Base-by-base conservation (phyloP, 2,329 filamentous ascomycete genomes). In the Aureobasidium sp. region DNA sequence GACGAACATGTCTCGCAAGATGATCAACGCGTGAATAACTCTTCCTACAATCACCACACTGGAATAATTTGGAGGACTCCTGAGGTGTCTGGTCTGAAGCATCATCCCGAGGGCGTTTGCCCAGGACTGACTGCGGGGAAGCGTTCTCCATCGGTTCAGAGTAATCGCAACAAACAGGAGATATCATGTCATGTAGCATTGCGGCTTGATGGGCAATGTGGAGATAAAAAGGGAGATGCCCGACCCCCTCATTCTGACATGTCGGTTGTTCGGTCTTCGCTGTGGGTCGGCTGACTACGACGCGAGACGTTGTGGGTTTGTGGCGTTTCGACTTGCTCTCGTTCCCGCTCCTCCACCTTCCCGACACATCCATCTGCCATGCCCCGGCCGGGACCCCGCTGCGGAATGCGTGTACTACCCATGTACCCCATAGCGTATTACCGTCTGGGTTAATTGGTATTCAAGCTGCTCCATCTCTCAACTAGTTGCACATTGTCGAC, bases 1-100 rank as follows among this genome's bases (percentile, higher is more conserved):
- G 79, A 65, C 81, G 77, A 46, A 82, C 79, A 71, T 83, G 81
- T 51, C 81, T 78, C 27, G 64, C 59, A 27, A 83, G 72, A 69
- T 83, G 80, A 68, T 83, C 81, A 5, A 79, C 75, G 32, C 81
- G 75, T 12, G 77, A 78, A 69, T 82, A 83, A 59, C 74, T 78
- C 55, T 78, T 80, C 63, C 77, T 76, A 69, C 81, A 83, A 59
- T 78, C 78, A 64, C 78, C 78, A 66, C 81, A 83, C 67, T 79
- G 78, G 67, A 80, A 82, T 20, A 75, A 68, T 44, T 63, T 64
- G 29, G 56, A 62, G 24, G 66, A 59, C n/a, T 52, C 48, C 55
- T 39, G 46, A 12, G 56, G 26, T 24, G 24, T 36, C 29, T 61
- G 34, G 12, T 61, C 61, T 41, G 57, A n/a, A 24, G 20, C 15